Base-by-base conservation (phyloP, 257 asterid species). In the Salvia hispanica region DNA sequence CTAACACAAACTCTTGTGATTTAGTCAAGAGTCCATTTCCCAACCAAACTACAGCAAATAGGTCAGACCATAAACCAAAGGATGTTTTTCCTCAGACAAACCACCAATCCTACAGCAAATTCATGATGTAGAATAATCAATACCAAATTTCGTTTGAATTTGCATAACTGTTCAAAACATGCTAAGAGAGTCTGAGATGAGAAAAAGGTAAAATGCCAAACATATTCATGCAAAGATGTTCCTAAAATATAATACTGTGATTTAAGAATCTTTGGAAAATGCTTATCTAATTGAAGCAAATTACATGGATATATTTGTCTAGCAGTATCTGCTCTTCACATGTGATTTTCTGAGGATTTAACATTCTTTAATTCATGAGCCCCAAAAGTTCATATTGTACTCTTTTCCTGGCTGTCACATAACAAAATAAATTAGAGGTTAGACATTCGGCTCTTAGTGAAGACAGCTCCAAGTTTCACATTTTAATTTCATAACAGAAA, bases 11-110 rank as follows among this genome's bases (percentile, higher is more conserved):
- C 36, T 54, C 48, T 31, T 62, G 11, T 16, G 21, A 55, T 37
- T 50, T 37, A 57, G 62, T 73, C 56, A 46, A 65, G n/a, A 16
- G 44, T 48, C 68, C 14, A 65, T 33, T 63, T 25, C 56, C 56
- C 5, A 37, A 59, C 36, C 50, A 59, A 12, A 40, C 15, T 58
- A 28, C 11, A n/a, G 57, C 58, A 55, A 42, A 39, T 18, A 21
- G 11, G 3, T 33, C 36, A 6, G 44, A 71, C 51, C 43, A 10
- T 3, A 36, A 42, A 28, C 13, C 21, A 36, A 68, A 56, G 65
- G 0, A 31, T 68, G 58, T 57, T 5, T 67, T 34, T 55, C 42
- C 65, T 68, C 6, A 55, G 12, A 40, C 16, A 43, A 28, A 40
- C 37, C 16, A 46, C 3, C 34, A 48, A 48, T 64, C 61, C 45